Base-by-base conservation (phyloP, 371 early-diverging fungal species). In the Mortierella sp. region DNA sequence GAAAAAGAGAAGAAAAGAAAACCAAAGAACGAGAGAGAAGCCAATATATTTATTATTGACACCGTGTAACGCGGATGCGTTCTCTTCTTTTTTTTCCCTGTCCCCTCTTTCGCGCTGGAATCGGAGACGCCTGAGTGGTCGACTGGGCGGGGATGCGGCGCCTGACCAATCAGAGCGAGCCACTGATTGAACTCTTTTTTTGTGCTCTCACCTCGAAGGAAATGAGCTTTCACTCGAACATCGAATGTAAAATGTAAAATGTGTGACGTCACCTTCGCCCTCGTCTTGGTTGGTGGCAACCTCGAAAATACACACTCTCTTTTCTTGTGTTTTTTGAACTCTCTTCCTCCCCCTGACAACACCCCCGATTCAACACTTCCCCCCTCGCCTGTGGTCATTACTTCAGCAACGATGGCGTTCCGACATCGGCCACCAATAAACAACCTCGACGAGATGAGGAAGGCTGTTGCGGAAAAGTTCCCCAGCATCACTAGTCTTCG, bases 381-480 rank as follows among this genome's bases (percentile, higher is more conserved):
- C n/a, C n/a, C n/a, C 31, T 67, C 29, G 44, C 10, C 48, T 31
- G 58, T 26, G n/a, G 24, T 14, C 44, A 53, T 31, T 43, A 19
- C 43, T 29, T 37, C 63, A 29, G n/a, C 63, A 71, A 63, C 76
- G 64, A 79, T 79, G 80, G 72, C 80, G 4, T 63, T 63, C 34
- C 73, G 39, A 16, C n/a, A 72, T 47, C 65, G 69, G 68, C 75
- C 55, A 44, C 72, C 80, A 41, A 73, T 63, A 39, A 81, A 77
- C 73, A 83, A 83, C 70, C 75, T 83, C 34, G 70, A 75, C 5
- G 83, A 83, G 48, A 83, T 83, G 83, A 64, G 75, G n/a, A 68
- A 50, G 16, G 64, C 64, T 0, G 70, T 83, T 26, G 79, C 83
- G 16, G 65, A 68, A 39, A 83, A 78, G 61, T 75, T 74, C 39